A percentile compares a stretch with the other conserved stretches of the same genome.
Conservation (phyloP, 2,329 filamentous ascomycete species). For the Chaetoscypha palmicola region DNA sequence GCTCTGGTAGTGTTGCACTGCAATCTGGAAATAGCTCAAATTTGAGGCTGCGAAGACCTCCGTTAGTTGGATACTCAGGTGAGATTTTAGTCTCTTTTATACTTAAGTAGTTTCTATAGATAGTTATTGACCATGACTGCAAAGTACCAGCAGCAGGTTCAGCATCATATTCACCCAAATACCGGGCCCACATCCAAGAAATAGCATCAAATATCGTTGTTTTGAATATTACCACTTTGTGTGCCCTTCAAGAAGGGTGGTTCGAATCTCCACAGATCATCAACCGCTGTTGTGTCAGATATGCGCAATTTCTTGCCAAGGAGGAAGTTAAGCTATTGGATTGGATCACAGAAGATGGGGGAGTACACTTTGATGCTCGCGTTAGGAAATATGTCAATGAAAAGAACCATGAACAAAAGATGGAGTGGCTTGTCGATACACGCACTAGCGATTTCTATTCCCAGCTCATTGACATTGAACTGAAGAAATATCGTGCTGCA, state of each 20-base stretch:
- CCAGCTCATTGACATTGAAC: not conserved
- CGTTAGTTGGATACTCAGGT: not conserved
- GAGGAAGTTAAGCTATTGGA: not conserved
- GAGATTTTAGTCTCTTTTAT: not conserved
- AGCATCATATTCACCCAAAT: not conserved
- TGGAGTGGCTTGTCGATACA: not conserved
- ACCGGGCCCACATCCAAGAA: not conserved
- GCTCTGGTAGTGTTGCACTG: not conserved
- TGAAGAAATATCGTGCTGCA: not conserved
- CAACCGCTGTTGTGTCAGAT: not conserved
- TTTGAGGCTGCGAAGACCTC: not conserved
- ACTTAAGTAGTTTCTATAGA: not conserved
- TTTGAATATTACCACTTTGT: not conserved
- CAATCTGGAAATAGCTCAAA: not conserved
- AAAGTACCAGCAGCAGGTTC: not conserved
- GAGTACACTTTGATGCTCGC: not conserved
- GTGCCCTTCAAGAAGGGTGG: not conserved
- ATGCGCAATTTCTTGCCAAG: not conserved
- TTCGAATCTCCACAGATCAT: not conserved
- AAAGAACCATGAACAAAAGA: not conserved
- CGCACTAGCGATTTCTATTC: not conserved
- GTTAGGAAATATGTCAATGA: not conserved
- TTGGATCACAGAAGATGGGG: not conserved
- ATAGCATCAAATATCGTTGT: not conserved
- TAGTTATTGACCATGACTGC: not conserved